phyloP scores from a whole-genome alignment of 2,329 filamentous ascomycete species.

The Botryotinia narcissicola region DNA sequence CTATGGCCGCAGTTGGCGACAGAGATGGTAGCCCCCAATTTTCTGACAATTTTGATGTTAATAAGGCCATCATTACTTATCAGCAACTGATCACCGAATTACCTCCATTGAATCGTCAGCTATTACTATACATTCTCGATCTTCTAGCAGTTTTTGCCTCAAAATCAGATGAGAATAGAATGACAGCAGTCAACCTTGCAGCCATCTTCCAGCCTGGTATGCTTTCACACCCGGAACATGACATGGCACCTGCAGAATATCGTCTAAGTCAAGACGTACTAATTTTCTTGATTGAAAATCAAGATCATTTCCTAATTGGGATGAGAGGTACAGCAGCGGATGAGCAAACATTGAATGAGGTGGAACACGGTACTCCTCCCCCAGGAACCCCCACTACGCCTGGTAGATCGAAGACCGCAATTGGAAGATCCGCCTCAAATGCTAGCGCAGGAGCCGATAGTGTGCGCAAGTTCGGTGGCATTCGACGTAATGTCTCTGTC shows the following conservation, averaged over 20 bases:
- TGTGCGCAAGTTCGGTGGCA: slow-evolving; percentile 72
- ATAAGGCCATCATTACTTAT: slow-evolving; percentile 75
- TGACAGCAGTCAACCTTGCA: slow-evolving; percentile 91
- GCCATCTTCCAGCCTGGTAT: slow-evolving; percentile 98
- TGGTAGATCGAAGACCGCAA: slow-evolving; percentile 53
- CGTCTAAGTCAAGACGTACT: slow-evolving; percentile 93
- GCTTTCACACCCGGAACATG: slow-evolving; percentile 87
- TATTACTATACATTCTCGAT: slow-evolving; percentile 93
- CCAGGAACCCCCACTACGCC: slow-evolving; percentile 50
- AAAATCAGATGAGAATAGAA: slow-evolving; percentile 94
- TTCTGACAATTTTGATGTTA: slow-evolving; percentile 70
- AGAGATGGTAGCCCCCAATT: slow-evolving; percentile 64
- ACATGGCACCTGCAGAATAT: slow-evolving; percentile 94
- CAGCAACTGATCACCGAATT: slow-evolving; percentile 90
- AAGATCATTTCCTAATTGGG: slow-evolving; percentile 96
- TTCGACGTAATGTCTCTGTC: slow-evolving; percentile 86
- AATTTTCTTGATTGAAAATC: slow-evolving; percentile 97
- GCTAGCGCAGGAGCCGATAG: slow-evolving; percentile 88
- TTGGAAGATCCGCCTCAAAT: slow-evolving; percentile 78
- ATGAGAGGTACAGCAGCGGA: slow-evolving; percentile 99
- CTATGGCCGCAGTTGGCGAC: slow-evolving; percentile 69
- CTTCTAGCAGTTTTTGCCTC: slow-evolving; percentile 94
- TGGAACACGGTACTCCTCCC: slow-evolving; percentile 62
- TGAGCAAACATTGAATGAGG: slow-evolving; percentile 63
- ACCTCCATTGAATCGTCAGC: slow-evolving; percentile 86